Evolutionary conservation across 148 eudicot genomes (phyloP).

Genomic region (Beta vulgaris): DNA sequence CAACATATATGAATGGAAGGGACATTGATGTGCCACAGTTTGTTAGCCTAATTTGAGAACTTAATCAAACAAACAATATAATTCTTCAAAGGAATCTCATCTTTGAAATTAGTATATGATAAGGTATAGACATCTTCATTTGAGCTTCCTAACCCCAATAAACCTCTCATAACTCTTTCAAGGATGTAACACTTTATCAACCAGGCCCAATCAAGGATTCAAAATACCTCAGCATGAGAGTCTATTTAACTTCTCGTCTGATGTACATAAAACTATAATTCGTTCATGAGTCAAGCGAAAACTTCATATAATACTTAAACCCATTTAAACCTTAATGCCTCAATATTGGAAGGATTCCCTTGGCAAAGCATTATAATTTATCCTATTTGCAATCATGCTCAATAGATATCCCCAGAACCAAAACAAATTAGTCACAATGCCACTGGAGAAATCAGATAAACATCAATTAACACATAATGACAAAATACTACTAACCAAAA

Average conservation of each 20-base stretch:
- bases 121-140: neutral
- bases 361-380: neutral
- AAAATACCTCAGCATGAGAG: neutral
- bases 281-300: neutral
- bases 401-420: too few species aligned
- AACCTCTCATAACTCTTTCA: neutral
- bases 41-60: neutral
- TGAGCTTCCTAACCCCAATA: neutral
- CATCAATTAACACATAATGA: too few species aligned
- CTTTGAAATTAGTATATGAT: neutral
- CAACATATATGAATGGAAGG: neutral
- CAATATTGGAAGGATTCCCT: neutral
- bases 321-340: neutral
- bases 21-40: neutral
- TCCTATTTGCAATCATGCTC: too few species aligned
- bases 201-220: neutral
- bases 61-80: neutral
- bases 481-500: neutral
- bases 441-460: too few species aligned
- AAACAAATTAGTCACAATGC: too few species aligned
- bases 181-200: neutral
- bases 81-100: neutral
- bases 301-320: neutral
- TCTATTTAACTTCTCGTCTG: neutral
- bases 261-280: neutral